Base-by-base conservation (phyloP, 2,329 filamentous ascomycete species). In the Diaporthe citri region DNA sequence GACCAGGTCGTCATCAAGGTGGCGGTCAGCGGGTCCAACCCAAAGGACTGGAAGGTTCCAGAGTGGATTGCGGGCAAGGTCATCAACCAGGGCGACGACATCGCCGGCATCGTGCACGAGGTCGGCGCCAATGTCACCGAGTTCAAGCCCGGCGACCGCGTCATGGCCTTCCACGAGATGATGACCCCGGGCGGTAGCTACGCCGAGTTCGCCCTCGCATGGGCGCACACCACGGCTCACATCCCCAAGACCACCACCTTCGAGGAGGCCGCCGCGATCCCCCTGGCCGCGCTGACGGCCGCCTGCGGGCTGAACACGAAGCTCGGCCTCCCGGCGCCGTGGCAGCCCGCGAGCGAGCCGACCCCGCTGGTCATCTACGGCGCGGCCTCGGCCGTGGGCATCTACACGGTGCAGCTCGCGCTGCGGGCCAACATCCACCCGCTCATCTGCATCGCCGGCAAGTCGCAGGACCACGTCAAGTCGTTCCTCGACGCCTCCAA, bases 401-500 rank as follows among this genome's bases (percentile, higher is more conserved):
- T 88, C 7, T 93, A 89, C 78, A 87, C 87, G 0, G 82, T 92
- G 57, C 89, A 93, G 80, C 84, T 93, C 22, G 90, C 90, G 15
- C 79, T 77, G 6, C 82, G 83, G 12, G 86, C 86, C 75, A 89
- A 90, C 79, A 89, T 93, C 76, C 90, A 92, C 80, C 91, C 91
- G 0, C 82, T 93, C 57, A 90, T 93, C 76, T 87, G 86, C 75
- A 85, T 93, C 10, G 90, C 91, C 0, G 91, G 91, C 9, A 83
- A 84, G 3, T 88, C 88, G 8, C 81, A 81, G 12, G 78, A 85
- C 3, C 88, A 88, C 77, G 89, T 92, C 4, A 84, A 88, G 79
- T 81, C 78, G 0, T 82, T 91, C 43, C 86, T 92, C 72, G 87
- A 91, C 78, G 80, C 80, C 13, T 81, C 80, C 70, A 89, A 89